phyloP scores from a whole-genome alignment of 768 basidiomycete genomes.

The Lactarius psammicola region DNA sequence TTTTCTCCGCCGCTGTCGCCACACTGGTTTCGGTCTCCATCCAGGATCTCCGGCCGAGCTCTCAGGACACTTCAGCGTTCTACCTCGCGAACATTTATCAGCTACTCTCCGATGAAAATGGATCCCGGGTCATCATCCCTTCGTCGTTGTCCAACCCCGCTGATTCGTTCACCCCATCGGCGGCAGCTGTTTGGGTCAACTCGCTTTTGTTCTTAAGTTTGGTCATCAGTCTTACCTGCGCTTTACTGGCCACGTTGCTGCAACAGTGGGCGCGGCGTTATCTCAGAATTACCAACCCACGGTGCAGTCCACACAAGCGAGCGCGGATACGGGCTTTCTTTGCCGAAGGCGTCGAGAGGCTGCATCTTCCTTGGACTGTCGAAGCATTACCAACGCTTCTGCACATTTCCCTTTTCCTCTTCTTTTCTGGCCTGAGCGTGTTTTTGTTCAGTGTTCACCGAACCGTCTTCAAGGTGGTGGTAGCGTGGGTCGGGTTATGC shows the following conservation, averaged over 20 bases:
- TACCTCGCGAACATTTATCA: conserved; percentile 5
- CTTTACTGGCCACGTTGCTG: conserved; percentile 12
- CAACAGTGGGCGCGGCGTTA: conserved; percentile 21
- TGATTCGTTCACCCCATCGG: not conserved
- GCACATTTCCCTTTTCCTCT: conserved; percentile 24
- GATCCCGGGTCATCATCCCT: not conserved
- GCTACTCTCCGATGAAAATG: not conserved
- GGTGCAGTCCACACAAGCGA: conserved; percentile 10
- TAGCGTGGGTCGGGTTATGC: conserved; percentile 6
- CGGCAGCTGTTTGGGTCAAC: conserved; percentile 16
- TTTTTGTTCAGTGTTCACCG: conserved; percentile 21
- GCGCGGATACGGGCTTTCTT: conserved; percentile 9
- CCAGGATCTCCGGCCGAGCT: not conserved
- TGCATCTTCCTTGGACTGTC: conserved; percentile 1
- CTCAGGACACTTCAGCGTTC: conserved; percentile 7
- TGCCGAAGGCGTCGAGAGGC: conserved; percentile 6
- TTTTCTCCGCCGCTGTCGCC: conserved; percentile 17
- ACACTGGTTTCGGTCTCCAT: not conserved
- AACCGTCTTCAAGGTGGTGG: not conserved
- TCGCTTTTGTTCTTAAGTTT: conserved; percentile 20
- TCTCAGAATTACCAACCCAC: not conserved
- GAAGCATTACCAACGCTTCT: conserved; percentile 18
- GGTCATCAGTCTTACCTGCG: conserved; percentile 16
- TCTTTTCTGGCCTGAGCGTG: conserved; percentile 21
- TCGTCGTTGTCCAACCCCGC: not conserved